Evolutionary conservation across 495 filamentous ascomycete species (phyloP), one percentile per base, ranked within the genome.

Genomic region (Ascodesmis nigricans): DNA sequence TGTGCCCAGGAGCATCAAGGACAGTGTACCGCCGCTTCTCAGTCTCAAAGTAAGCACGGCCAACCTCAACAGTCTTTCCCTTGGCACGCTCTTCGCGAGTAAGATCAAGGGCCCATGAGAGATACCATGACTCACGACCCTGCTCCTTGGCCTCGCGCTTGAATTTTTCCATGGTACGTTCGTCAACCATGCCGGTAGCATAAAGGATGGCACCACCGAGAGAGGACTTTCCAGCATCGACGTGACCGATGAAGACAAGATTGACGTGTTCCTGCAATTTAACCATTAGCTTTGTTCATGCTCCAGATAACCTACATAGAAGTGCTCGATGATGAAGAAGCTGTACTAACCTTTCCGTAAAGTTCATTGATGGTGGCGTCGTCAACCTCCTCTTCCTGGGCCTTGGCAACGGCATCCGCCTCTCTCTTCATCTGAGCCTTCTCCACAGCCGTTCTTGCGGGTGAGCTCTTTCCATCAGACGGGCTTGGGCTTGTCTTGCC

Each of bases 61-160:
- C 87, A 46, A 99, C 87, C 54, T 99, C 87, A 30, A 97, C 87
- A 1, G 87, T 95, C 64, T 95, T 95, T 42, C 90, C 87, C 68
- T 99, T 95, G 20, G 79, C 58, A 41, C 90, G 71, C 50, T 99
- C 87, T 56, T 99, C 87, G 46, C 81, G 84, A 24, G 82, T 95
- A 46, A 92, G 57, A 67, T 99, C 90, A 32, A 93, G 66, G 26
- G 83, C 87, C 90, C 83, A 95, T 30, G 83, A 99, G 7, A 93
- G 62, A 52, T 92, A 95, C 90, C 83, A 95, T n/a, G 79, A 78
- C 62, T 95, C 84, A 63, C 83, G 75, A 35, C 87, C 87, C 33
- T 82, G 66, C 9, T 92, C 87, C 61, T 91, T 95, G 16, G 87
- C 87, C 45, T 95, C 87, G 38, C 69, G 68, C 66, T 84, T 93